Conservation (phyloP, 2,329 filamentous ascomycete species). For the Epichloe brachyelytri region DNA sequence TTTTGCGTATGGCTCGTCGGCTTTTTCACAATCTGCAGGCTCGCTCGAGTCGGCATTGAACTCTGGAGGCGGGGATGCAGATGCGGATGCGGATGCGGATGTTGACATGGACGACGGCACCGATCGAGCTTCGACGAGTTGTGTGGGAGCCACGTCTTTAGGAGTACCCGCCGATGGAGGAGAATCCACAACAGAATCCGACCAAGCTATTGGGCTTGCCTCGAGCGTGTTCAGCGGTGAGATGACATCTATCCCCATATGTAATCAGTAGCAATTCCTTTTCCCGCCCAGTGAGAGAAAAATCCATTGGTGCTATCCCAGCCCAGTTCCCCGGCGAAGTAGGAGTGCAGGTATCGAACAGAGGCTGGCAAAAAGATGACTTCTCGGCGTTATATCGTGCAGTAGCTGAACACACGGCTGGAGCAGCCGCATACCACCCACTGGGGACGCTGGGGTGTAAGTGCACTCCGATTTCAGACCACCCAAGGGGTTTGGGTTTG, state of each 20-base stretch:
- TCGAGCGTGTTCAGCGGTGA: constrained; percentile 7
- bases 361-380: not conserved
- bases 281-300: not conserved
- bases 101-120: not conserved
- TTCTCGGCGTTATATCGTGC: not conserved
- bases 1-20: constrained; percentile 62
- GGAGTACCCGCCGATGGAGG: constrained; percentile 5
- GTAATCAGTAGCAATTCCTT: not conserved
- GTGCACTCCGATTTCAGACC: not conserved
- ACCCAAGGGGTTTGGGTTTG: not conserved
- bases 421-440: not conserved
- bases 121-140: not conserved
- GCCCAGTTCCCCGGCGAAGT: not conserved
- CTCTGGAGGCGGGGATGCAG: constrained; percentile 14
- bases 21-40: constrained; percentile 11
- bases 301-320: not conserved
- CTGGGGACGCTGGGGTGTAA: not conserved
- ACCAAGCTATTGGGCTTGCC: constrained; percentile 1
- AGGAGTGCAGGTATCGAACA: not conserved
- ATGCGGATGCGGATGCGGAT: constrained; percentile 5
- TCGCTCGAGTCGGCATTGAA: constrained; percentile 11
- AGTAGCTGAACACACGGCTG: not conserved
- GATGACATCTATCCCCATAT: not conserved
- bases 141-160: not conserved
- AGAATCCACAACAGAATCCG: constrained; percentile 4